These are phyloP conservation scores for Ophiostoma sp. DNA, from an alignment of 2,329 filamentous ascomycete genomes.

Conservation along the genomic window DNA sequence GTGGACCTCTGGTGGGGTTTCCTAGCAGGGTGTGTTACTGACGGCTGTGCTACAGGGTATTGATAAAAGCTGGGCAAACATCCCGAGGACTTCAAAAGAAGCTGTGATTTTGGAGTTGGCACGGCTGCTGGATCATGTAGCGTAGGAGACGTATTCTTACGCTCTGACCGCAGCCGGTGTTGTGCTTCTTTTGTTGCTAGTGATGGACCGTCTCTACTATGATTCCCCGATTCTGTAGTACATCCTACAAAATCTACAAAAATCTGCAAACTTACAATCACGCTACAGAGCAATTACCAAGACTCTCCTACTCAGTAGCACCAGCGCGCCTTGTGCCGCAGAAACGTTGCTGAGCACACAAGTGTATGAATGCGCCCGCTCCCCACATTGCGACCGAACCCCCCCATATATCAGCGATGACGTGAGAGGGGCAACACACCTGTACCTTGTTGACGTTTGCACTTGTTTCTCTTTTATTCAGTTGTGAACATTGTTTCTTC, in stretches of 20 bases:
- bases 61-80: conserved; percentile 2
- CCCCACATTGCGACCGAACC: conserved; percentile 14
- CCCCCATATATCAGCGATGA: conserved; percentile 12
- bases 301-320: not conserved
- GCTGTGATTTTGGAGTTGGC: not conserved
- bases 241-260: not conserved
- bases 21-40: not conserved
- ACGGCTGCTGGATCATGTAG: not conserved
- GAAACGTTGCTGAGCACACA: conserved; percentile 8
- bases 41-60: not conserved
- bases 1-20: conserved; percentile 8
- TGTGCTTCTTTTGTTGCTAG: not conserved
- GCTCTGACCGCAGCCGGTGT: not conserved
- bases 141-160: not conserved
- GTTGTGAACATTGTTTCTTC: not conserved
- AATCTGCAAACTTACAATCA: not conserved
- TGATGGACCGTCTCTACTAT: not conserved
- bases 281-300: not conserved
- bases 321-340: conserved; percentile 4
- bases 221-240: not conserved
- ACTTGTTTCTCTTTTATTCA: not conserved
- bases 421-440: conserved; percentile 12
- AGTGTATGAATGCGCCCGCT: conserved; percentile 8
- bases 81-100: not conserved
- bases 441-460: conserved; percentile 6